Base-by-base conservation (phyloP, 2,329 filamentous ascomycete species). In the Myrmaecium sp. region DNA sequence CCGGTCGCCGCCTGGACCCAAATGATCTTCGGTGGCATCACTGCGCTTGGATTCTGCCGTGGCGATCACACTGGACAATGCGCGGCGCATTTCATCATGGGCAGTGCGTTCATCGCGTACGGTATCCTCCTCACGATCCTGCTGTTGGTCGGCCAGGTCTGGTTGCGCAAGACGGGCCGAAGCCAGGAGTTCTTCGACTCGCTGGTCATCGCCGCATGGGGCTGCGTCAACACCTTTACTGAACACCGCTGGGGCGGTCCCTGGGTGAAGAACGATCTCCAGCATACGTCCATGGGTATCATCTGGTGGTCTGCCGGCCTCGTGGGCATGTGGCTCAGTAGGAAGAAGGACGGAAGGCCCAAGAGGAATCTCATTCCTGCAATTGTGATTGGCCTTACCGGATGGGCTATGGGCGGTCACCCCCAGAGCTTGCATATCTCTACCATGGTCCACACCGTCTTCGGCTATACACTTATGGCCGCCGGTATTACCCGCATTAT, bases 241-340 rank as follows among this genome's bases (percentile, higher is more conserved):
- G 89, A 95, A 53, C 89, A 98, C 48, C 71, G 78, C 27, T 98
- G 89, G 89, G 89, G 89, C 29, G 64, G 64, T 1, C 66, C 69
- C 1, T 98, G 89, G 89, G 82, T 78, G 27, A 72, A 69, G 52
- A 95, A 94, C 45, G 89, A 98, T 51, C 71, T 93, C 57, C 86
- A 98, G 51, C 89, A 98, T 52, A 98, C 89, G 0, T 81, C 79
- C n/a, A 95, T 98, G 86, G 89, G 89, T n/a, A 71, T 98, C 34
- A 73, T 98, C 27, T 98, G 89, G 89, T 98, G 86, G 86, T 79
- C 74, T 41, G 86, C 89, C 5, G 89, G 89, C 14, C 58, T 98
- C 16, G 67, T 86, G 7, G 89, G 89, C 21, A 66, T 98, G 27
- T 98, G 86, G 89, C 62, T 98, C 20, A 92, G 82, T 49, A 69